Evolutionary conservation across 345 rosid species (phyloP), one percentile per base, ranked within the genome.

Genomic region (Noccaea caerulescens): DNA sequence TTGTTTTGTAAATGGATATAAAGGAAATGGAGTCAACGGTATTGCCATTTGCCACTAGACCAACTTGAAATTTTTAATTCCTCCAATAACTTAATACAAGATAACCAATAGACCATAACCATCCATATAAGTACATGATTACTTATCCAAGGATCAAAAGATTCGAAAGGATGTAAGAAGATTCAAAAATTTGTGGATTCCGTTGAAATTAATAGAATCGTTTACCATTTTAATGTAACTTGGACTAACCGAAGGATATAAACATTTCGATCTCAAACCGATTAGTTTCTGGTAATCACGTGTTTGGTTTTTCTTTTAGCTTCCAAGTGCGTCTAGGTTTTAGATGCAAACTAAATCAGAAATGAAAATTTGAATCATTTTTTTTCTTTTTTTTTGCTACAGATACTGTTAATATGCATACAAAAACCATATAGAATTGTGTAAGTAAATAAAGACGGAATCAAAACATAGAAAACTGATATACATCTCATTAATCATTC

Each of bases 141-240:
- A 34, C 37, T 34, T 34, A 20, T 20, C 30, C 30, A 20, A 49
- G 30, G 23, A 4, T 49, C 12, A 4, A 11, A 49, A 20, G 11
- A 49, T 49, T 49, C n/a, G 6, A 49, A 16, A 16, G 18, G 18
- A 16, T 16, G 18, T 16, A 16, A 16, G 18, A 16, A 16, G 18
- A 16, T 16, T 16, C 18, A 16, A 16, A 16, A 16, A 16, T 16
- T 16, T 16, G 45, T 41, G 18, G 2, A 16, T 16, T 16, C 18
- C 18, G 38, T 38, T 57, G 45, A 37, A 57, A 36, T 57, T 30
- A 36, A 42, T 23, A 59, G 49, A 12, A n/a, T 60, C 25, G 20
- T 37, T 16, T 16, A 12, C 7, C 18, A 16, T 16, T 16, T 16
- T 16, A 16, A 30, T 32, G 13, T 62, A 33, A 27, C 20, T 38